A percentile compares a stretch with the other conserved stretches of the same genome.
These are phyloP conservation scores for Aspergillus sclerotiicarbonarius DNA, from an alignment of 495 filamentous ascomycete genomes.

Conservation along the genomic window DNA sequence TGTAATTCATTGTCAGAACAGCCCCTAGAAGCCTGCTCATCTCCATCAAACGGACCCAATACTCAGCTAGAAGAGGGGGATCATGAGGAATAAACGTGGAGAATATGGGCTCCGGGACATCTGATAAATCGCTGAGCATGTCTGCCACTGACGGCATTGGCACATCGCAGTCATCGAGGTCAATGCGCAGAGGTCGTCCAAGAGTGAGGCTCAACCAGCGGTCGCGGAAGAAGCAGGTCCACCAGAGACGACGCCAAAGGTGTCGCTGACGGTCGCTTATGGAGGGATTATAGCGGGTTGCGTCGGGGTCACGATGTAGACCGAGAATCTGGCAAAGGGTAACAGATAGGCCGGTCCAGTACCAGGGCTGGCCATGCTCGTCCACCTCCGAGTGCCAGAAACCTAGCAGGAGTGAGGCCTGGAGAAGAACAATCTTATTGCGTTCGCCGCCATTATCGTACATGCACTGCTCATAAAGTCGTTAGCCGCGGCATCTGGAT, in stretches of 20 bases:
- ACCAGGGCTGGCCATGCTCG: conserved; percentile 36
- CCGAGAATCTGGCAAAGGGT: conserved; percentile 34
- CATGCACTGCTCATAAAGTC: conserved; percentile 29
- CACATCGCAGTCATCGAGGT: conserved; percentile 34
- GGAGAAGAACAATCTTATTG: conserved; percentile 37
- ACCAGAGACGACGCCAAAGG: conserved; percentile 42
- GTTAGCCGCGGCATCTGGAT: not conserved
- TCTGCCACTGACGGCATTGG: conserved; percentile 26
- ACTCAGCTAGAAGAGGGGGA: conserved; percentile 20
- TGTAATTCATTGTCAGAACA: conserved; percentile 23
- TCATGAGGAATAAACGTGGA: conserved; percentile 23
- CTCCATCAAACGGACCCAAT: conserved; percentile 32
- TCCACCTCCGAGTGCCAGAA: conserved; percentile 42
- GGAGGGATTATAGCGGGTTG: conserved; percentile 16
- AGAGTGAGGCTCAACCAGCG: conserved; percentile 38
- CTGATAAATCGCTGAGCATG: conserved; percentile 27
- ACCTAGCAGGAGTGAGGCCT: conserved; percentile 37
- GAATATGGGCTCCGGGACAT: conserved; percentile 4
- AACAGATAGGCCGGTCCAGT: conserved; percentile 38
- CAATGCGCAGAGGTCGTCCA: conserved; percentile 36
- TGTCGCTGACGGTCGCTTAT: conserved; percentile 27
- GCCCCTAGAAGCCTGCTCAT: conserved; percentile 28
- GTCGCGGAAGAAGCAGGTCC: conserved; percentile 39
- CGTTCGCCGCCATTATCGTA: conserved; percentile 33
- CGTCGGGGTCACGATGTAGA: conserved; percentile 28